Conservation (phyloP, 73 alveolate genomes). For the Uronychia binucleata region DNA sequence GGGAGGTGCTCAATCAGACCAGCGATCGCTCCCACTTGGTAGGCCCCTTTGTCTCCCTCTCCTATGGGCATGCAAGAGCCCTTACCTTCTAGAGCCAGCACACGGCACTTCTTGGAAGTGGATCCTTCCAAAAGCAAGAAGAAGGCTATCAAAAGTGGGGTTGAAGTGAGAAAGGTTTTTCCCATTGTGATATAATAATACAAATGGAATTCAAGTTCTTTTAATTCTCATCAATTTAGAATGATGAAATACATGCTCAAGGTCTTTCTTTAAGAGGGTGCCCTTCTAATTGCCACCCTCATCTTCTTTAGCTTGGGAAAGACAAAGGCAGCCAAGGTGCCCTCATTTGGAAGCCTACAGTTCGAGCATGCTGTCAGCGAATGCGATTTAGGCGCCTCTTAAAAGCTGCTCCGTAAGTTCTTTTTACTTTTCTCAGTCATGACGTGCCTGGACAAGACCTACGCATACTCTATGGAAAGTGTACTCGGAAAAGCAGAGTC, state of each 20-base stretch:
- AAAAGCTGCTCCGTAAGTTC: background rate
- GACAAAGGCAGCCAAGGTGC: no score
- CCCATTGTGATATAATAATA: background rate
- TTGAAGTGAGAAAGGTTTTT: background rate
- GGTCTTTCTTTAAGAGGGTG: background rate
- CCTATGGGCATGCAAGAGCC: slow-evolving; percentile 19
- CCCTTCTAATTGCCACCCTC: background rate
- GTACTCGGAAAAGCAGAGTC: background rate
- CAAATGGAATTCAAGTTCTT: background rate
- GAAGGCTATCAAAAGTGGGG: background rate
- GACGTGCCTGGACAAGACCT: slow-evolving; percentile 1
- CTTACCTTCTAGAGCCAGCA: background rate
- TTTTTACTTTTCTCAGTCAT: background rate
- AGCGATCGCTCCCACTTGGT: slow-evolving; percentile 65
- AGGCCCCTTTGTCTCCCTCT: slow-evolving; percentile 77
- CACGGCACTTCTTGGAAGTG: background rate
- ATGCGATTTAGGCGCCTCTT: background rate
- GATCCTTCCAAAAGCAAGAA: background rate
- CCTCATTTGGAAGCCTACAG: background rate
- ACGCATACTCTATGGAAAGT: background rate
- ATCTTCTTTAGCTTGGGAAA: no score
- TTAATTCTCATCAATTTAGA: background rate
- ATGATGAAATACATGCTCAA: background rate
- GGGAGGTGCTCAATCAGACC: slow-evolving; percentile 37
- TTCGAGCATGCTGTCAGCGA: background rate